Evolutionary conservation across 768 basidiomycete species (phyloP), one percentile per base, ranked within the genome.

Genomic region (Chalciporus pseudorubinellus): DNA sequence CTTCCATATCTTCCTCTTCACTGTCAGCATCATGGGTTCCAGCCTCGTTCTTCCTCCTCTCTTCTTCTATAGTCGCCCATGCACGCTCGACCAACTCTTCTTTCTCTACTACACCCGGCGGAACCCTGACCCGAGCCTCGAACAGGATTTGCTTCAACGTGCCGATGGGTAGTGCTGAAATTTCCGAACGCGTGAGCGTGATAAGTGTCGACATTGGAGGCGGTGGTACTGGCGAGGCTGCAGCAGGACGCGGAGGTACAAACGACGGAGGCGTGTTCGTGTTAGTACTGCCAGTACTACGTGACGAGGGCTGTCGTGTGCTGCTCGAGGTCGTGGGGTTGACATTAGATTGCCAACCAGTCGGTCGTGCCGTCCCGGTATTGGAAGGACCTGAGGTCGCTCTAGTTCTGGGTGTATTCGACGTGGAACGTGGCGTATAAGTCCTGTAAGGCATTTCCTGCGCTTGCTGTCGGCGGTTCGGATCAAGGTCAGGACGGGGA

Each of bases 141-240:
- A 83, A 91, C 19, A 97, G 68, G 18, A 95, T 78, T 2, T 77
- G 75, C 66, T 97, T 97, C 42, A 97, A 74, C n/a, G 77, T 70
- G 20, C 81, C 72, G 48, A 95, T 81, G 7, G 86, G 81, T 13
- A 95, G 74, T 3, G 75, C 68, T 2, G 75, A 66, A n/a, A 95
- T 69, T 13, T 76, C 74, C 7, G 78, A 79, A 1, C 74, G 63
- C 0, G 81, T 68, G 76, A 91, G 83, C 0, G 73, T 71, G 2
- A 95, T 73, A 4, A 97, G 75, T 34, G 55, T 88, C 77, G 29
- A 95, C 80, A 39, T 85, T 72, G 10, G 89, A 3, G 78, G 63
- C 46, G 82, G 67, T 21, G 63, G 65, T 0, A 72, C 48, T 3
- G 71, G 60, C 6, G 68, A 62, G 34, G 75, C 68, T 12, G 76